Percentiles rank a stretch among this genome's conserved stretches.
Conservation (phyloP, 1,139 yeast genomes). For the Debaryomyces sp. region DNA sequence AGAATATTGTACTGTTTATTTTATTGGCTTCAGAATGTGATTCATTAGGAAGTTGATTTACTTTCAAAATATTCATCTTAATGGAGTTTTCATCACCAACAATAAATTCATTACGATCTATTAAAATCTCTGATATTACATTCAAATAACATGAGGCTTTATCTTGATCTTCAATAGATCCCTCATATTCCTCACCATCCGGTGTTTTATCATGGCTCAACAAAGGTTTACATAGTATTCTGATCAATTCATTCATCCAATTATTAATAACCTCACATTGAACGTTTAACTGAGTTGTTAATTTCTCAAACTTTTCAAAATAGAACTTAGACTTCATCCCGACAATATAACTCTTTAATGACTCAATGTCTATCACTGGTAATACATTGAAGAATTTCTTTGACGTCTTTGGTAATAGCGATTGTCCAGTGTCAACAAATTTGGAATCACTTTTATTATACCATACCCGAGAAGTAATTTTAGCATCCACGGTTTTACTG, state of each 20-base stretch:
- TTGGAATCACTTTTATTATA: constrained; percentile 15
- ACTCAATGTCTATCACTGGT: constrained; percentile 29
- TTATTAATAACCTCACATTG: constrained; percentile 61
- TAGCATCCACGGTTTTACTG: constrained; percentile 24
- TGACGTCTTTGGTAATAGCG: constrained; percentile 37
- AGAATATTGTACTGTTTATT: constrained; percentile 30
- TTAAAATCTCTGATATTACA: constrained; percentile 55
- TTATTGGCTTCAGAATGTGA: constrained; percentile 29
- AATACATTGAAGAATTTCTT: constrained; percentile 34
- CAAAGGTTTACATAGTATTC: constrained; percentile 49
- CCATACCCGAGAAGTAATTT: constrained; percentile 29
- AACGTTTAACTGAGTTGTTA: constrained; percentile 46
- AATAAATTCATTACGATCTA: constrained; percentile 52
- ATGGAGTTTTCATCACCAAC: constrained; percentile 28
- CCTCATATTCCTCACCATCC: constrained; percentile 78
- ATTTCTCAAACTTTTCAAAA: constrained; percentile 22
- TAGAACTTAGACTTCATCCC: constrained; percentile 25
- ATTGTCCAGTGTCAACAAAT: constrained; percentile 33
- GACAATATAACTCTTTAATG: constrained; percentile 18
- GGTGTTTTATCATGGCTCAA: constrained; percentile 50
- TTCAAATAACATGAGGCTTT: constrained; percentile 65
- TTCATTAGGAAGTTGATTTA: constrained; percentile 28
- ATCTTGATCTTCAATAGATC: constrained; percentile 74
- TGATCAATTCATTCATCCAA: constrained; percentile 52
- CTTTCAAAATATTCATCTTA: constrained; percentile 23